A percentile compares a stretch with the other conserved stretches of the same genome.
phyloP scores from a whole-genome alignment of 257 asterid species.

The Orobanche coerulescens region DNA sequence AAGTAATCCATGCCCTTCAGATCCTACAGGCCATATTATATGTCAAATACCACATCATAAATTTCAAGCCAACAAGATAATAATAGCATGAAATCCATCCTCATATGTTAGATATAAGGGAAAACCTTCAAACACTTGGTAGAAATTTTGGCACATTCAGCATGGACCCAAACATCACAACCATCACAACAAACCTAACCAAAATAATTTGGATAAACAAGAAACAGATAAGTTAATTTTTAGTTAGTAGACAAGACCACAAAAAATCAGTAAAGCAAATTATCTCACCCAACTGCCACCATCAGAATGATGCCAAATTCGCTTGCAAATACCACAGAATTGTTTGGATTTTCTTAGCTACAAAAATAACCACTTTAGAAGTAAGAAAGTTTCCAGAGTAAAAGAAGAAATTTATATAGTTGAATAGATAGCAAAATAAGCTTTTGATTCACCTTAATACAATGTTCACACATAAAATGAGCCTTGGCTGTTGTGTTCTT shows the following conservation, averaged over 20 bases:
- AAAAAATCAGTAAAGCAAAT: conserved; percentile 18
- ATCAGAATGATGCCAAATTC: conserved; percentile 90
- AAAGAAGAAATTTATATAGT: conserved; percentile 7
- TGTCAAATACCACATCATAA: conserved; percentile 23
- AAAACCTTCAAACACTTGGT: conserved; percentile 54
- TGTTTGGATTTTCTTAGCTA: conserved; percentile 79
- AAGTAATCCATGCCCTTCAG: conserved; percentile 48
- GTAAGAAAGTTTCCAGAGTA: conserved; percentile 21
- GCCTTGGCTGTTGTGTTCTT: conserved; percentile 33
- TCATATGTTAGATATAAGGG: conserved; percentile 15
- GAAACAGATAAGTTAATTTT: neutral
- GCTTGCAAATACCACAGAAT: conserved; percentile 82
- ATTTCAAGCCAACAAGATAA: conserved; percentile 8
- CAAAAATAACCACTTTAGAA: conserved; percentile 20
- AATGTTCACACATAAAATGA: conserved; percentile 63
- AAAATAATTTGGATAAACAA: conserved; percentile 21
- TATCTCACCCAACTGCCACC: conserved; percentile 93
- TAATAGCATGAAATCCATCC: conserved; percentile 19
- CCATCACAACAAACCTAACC: conserved; percentile 82
- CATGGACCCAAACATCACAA: conserved; percentile 96
- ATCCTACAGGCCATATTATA: conserved; percentile 38
- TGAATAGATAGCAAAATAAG: conserved; percentile 10
- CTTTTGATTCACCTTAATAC: conserved; percentile 55
- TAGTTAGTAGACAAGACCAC: conserved; percentile 1
- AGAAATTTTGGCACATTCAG: conserved; percentile 75